phyloP scores from a whole-genome alignment of 1,284 basidiomycete genomes.

The Trichosporon sp. region DNA sequence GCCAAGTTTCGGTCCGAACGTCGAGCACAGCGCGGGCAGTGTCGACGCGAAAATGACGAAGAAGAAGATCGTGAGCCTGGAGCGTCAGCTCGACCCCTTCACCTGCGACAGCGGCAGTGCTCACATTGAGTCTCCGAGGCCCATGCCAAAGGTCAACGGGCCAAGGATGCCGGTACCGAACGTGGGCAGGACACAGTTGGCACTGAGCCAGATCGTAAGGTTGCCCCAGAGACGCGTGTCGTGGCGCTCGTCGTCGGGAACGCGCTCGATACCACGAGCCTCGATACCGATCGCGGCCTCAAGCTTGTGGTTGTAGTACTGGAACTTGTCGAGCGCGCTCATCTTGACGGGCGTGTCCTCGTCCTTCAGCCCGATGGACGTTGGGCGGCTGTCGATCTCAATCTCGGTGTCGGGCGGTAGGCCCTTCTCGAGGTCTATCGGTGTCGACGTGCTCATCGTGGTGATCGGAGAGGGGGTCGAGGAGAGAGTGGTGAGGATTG shows the following conservation, averaged over 20 bases:
- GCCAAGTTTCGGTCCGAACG: slow-evolving; percentile 41
- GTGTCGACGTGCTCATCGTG: neutral
- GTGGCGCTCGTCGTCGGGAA: slow-evolving; percentile 28
- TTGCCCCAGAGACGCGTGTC: slow-evolving; percentile 31
- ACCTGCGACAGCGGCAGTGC: neutral
- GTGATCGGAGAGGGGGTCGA: neutral
- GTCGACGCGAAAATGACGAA: slow-evolving; percentile 26
- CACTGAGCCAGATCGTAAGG: slow-evolving; percentile 31
- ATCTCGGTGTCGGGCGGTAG: neutral
- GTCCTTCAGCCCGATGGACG: neutral
- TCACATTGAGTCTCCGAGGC: slow-evolving; percentile 35
- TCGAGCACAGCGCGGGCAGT: slow-evolving; percentile 36
- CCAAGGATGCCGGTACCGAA: slow-evolving; percentile 38
- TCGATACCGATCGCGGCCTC: slow-evolving; percentile 36
- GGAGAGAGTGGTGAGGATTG: neutral
- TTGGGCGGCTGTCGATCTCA: neutral
- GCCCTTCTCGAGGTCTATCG: slow-evolving; percentile 1
- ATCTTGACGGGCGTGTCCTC: slow-evolving; percentile 19
- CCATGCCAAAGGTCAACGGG: slow-evolving; percentile 30
- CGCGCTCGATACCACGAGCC: slow-evolving; percentile 41
- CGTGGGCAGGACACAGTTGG: slow-evolving; percentile 41
- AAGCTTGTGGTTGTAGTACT: slow-evolving; percentile 26
- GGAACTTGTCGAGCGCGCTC: slow-evolving; percentile 25
- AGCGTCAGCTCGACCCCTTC: neutral
- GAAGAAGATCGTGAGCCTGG: slow-evolving; percentile 37